Evolutionary conservation across 495 filamentous ascomycete species (phyloP), one percentile per base, ranked within the genome.

Genomic region (Hypomontagnella submonticulosa): DNA sequence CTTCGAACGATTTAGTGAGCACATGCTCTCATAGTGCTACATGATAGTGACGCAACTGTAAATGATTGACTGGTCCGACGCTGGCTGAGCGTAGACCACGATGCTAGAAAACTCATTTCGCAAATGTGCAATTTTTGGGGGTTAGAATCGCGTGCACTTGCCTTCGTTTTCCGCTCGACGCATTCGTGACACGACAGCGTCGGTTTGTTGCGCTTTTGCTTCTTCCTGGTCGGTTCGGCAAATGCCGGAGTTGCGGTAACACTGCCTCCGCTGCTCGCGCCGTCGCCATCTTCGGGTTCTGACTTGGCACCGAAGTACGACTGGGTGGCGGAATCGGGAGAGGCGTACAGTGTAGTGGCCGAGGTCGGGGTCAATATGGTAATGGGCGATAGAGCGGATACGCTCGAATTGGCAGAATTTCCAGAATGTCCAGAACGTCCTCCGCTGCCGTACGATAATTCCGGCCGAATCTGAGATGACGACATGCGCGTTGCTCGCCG

Each of bases 121-220:
- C 23, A 27, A 27, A 27, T 6, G 23, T 27, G 23, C 6, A 27
- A 27, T 27, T 27, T 27, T 33, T n/a, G n/a, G n/a, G n/a, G 20
- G 11, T 34, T 27, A 11, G 52, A 16, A 38, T 38, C 15, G 53
- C 32, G 43, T 34, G 13, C 19, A 77, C 83, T 62, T 69, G 83
- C 87, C 80, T 89, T 89, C 11, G 87, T 89, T 75, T 90, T 90
- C 52, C 87, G 79, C 73, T 87, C 86, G 33, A 90, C 88, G 71
- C 89, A 92, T 63, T 90, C 88, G 55, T 85, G 80, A 70, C 89
- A 92, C 38, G 87, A 89, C 38, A 92, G 68, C 1, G 88, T 92
- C 4, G 89, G 89, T 69, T 92, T 92, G 75, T 92, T 92, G 19
- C 89, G 80, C 72, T 88, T 90, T 73, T 90, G 88, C 73, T 87